Evolutionary conservation across 208 protist species (phyloP).

Genomic region (Leptomonas seymouri): DNA sequence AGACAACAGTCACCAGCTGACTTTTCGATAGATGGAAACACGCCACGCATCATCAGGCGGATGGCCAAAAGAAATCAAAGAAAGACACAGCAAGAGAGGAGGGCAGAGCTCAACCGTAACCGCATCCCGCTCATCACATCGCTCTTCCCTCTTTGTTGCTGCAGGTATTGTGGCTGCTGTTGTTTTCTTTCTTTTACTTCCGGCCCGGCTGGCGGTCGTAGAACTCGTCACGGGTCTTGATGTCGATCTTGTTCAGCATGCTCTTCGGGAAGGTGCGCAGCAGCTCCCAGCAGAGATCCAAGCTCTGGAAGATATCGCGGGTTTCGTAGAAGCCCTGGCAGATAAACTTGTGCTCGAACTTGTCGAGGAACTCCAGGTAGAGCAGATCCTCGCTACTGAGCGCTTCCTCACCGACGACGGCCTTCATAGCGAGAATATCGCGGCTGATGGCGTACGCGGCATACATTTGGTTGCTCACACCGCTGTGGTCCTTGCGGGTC

Average conservation of each 20-base stretch:
- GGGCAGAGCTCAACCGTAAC: too few species aligned
- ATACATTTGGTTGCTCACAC: constrained; percentile 99
- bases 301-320: constrained; percentile 98
- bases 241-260: constrained; percentile 98
- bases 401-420: constrained; percentile 99
- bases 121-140: too few species aligned
- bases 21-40: neutral
- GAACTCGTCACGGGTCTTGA: constrained; percentile 95
- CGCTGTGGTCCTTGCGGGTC: constrained; percentile 99
- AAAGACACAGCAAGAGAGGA: neutral
- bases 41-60: neutral
- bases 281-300: constrained; percentile 99
- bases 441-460: constrained; percentile 99
- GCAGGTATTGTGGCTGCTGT: neutral
- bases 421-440: constrained; percentile 99
- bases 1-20: constrained; percentile 2
- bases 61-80: neutral
- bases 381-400: constrained; percentile 98
- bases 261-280: constrained; percentile 98
- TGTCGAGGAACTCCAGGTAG: constrained; percentile 99
- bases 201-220: constrained; percentile 85
- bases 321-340: constrained; percentile 97
- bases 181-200: constrained; percentile 37
- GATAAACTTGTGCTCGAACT: constrained; percentile 99
- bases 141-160: neutral